phyloP scores from a whole-genome alignment of 768 basidiomycete genomes.

The Lactifluus subvellereus region DNA sequence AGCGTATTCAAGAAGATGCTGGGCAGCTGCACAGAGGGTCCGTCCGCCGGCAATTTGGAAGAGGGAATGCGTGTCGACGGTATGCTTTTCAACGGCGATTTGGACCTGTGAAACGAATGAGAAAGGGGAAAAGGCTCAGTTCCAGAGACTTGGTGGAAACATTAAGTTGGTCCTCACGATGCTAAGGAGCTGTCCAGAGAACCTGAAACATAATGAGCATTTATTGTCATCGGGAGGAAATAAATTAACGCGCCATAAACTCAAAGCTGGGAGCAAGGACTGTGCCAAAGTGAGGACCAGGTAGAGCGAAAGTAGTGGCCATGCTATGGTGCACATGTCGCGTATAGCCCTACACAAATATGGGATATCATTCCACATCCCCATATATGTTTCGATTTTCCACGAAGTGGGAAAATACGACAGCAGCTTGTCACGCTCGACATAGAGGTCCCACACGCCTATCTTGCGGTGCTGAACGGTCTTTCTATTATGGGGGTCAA shows the following conservation, averaged over 20 bases:
- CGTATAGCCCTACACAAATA: constrained; percentile 57
- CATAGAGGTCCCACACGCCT: constrained; percentile 77
- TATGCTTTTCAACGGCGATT: constrained; percentile 17
- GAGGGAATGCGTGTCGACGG: constrained; percentile 13
- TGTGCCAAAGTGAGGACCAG: background rate
- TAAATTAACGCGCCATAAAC: constrained; percentile 4
- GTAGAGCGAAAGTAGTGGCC: constrained; percentile 9
- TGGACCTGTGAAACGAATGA: constrained; percentile 3
- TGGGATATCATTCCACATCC: constrained; percentile 47
- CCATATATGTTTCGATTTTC: constrained; percentile 43
- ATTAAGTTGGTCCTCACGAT: constrained; percentile 24
- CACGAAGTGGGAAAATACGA: constrained; percentile 35
- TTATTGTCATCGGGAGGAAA: background rate
- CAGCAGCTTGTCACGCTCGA: constrained; percentile 44
- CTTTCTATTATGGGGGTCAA: background rate
- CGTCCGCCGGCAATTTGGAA: constrained; percentile 38
- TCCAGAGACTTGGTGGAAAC: too few relatives aligned
- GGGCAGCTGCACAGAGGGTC: constrained; percentile 44
- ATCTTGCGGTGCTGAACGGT: constrained; percentile 51
- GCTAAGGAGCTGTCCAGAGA: constrained; percentile 14
- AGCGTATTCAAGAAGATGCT: constrained; percentile 40
- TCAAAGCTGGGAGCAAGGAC: constrained; percentile 12
- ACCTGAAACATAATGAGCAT: constrained; percentile 1
- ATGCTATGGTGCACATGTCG: constrained; percentile 10
- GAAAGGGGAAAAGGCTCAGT: background rate